Base-by-base conservation (phyloP, 1,139 yeast species). In the Debaryomycetaceae sp. region DNA sequence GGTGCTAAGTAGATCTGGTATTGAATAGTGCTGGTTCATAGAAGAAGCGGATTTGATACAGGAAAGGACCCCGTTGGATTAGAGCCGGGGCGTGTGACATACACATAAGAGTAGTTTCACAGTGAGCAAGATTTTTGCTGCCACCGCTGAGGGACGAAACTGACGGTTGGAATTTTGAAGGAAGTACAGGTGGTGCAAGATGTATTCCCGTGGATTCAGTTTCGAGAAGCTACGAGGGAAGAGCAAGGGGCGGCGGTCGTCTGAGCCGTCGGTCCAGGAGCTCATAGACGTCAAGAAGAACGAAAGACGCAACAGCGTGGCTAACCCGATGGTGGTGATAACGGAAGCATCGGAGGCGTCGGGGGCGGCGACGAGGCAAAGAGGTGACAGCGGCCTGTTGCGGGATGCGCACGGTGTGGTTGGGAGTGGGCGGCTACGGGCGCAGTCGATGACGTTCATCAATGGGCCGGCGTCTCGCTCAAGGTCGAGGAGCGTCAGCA, bases 261-360 rank as follows among this genome's bases (percentile, higher is more conserved):
- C 55, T 5, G 58, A 56, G 34, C 43, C 56, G 3, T 51, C 58
- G 3, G 44, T 55, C 7, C 40, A 50, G 24, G 58, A 55, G 36
- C 20, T 53, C 14, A 52, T 50, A 5, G 43, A 44, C 13, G 31
- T 46, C 6, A 48, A 45, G 31, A 24, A 42, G 14, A 33, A 39
- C 9, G 51, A 46, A 5, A 42, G 63, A 27, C 43, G 65, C 23
- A 54, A 54, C 42, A 53, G 62, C 39, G 39, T 52, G 4, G 48
- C 62, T 30, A 57, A 54, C 44, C 63, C 65, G 33, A 53, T 53
- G 59, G 54, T 60, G 13, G 49, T 54, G 22, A 57, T 58, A 22
- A 48, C 58, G 2, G 60, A 57, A 37, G 31, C 57, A 6, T 30
- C 42, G 13, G 48, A 42, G 20, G 31, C 24, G 13, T 34, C 42